These are phyloP conservation scores for Diaporthe sp. DNA, from an alignment of 2,329 filamentous ascomycete species.

Conservation along the genomic window DNA sequence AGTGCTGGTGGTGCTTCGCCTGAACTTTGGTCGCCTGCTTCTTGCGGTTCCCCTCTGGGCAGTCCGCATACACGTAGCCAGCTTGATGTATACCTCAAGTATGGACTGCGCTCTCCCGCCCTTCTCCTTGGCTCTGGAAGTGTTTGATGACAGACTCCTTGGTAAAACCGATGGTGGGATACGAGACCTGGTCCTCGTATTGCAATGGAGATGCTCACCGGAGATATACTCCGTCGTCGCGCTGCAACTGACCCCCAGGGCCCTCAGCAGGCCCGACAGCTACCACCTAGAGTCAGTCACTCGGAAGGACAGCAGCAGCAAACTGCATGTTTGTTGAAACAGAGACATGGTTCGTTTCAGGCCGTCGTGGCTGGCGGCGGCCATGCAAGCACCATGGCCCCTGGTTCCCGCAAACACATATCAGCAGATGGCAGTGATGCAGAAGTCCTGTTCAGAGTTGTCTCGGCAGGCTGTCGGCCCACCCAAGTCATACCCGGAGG, in stretches of 20 bases:
- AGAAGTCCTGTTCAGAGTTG: background rate
- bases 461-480: no score
- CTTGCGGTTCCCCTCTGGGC: background rate
- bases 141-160: background rate
- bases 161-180: background rate
- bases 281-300: background rate
- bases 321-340: background rate
- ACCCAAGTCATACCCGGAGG: no score
- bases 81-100: background rate
- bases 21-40: no score
- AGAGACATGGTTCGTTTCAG: conserved; percentile 10
- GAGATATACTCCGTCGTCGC: background rate
- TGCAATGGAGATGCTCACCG: background rate
- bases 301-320: background rate
- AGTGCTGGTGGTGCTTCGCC: background rate
- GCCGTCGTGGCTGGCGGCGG: background rate
- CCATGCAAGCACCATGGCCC: background rate
- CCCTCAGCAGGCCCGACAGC: no score
- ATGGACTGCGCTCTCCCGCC: background rate
- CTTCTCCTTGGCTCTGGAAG: background rate
- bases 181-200: background rate
- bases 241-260: background rate
- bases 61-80: background rate
- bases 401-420: background rate
- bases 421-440: background rate